A percentile compares a stretch with the other conserved stretches of the same genome.
Conservation (phyloP, 2,329 filamentous ascomycete species). For the Aspergillus fumigatiaffinis region DNA sequence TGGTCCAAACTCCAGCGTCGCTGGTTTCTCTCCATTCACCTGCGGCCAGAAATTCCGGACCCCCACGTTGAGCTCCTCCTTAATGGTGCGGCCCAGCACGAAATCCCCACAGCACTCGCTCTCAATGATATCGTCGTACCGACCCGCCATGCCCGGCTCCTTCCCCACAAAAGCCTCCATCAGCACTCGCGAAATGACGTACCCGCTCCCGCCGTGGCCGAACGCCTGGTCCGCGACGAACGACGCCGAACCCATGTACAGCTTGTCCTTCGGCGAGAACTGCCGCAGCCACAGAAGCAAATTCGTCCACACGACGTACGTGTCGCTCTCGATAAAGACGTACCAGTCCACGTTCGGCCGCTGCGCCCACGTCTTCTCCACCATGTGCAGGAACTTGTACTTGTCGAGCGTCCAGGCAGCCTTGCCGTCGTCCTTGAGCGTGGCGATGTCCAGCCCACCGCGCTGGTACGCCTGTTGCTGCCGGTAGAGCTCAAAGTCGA, state of each 20-base stretch:
- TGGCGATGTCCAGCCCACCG: constrained; percentile 39
- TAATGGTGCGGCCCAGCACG: constrained; percentile 46
- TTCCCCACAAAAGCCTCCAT: constrained; percentile 47
- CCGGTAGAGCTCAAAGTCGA: constrained; percentile 49
- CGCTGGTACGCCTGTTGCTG: constrained; percentile 42
- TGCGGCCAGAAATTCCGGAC: constrained; percentile 47
- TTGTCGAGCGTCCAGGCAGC: constrained; percentile 56
- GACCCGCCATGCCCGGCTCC: constrained; percentile 44
- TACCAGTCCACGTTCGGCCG: constrained; percentile 57
- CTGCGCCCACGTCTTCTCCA: constrained; percentile 51
- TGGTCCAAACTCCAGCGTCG: constrained; percentile 43
- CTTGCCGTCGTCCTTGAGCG: constrained; percentile 12
- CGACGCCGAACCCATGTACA: constrained; percentile 51
- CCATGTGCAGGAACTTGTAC: constrained; percentile 61
- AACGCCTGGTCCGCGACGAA: constrained; percentile 45
- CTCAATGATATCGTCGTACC: constrained; percentile 44
- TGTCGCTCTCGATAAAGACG: constrained; percentile 55
- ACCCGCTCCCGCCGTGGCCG: constrained; percentile 56
- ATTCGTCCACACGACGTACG: constrained; percentile 51
- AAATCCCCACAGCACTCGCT: constrained; percentile 52
- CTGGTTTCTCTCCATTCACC: constrained; percentile 54
- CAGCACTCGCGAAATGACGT: constrained; percentile 46
- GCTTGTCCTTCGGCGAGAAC: constrained; percentile 41
- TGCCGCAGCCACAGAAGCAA: constrained; percentile 49
- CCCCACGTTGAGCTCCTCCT: constrained; percentile 44